Evolutionary conservation across 2,329 filamentous ascomycete genomes (phyloP).

Genomic region (Trichoderma hamatum): DNA sequence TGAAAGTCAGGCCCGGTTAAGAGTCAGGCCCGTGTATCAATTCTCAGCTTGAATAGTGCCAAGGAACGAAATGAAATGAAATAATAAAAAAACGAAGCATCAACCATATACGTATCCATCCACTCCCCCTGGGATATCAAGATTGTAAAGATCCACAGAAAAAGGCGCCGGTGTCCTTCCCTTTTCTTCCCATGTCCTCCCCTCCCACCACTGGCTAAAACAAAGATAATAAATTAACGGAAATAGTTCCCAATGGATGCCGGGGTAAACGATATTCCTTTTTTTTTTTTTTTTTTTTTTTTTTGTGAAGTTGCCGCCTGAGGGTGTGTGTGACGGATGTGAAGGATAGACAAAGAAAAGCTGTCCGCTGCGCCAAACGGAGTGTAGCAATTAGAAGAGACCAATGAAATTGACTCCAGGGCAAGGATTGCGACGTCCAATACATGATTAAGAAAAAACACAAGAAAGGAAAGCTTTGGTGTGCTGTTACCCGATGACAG

Average conservation of each 20-base stretch:
- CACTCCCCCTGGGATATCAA: slow-evolving; percentile 26
- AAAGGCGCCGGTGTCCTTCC: slow-evolving; percentile 13
- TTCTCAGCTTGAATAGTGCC: too few relatives aligned
- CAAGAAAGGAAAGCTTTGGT: background rate
- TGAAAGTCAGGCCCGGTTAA: too few relatives aligned
- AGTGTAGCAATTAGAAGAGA: background rate
- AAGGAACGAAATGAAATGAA: background rate
- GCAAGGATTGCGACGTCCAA: background rate
- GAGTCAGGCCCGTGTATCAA: too few relatives aligned
- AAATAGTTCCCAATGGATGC: slow-evolving; percentile 11
- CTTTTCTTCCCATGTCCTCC: slow-evolving; percentile 4
- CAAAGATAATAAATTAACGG: slow-evolving; percentile 9
- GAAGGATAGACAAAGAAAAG: slow-evolving; percentile 21
- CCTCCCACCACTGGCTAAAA: slow-evolving; percentile 5
- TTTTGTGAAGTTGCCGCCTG: background rate
- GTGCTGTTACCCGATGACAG: slow-evolving; percentile 9
- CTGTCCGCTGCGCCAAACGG: background rate
- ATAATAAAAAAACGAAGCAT: slow-evolving; percentile 17
- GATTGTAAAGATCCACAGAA: slow-evolving; percentile 19
- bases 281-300: background rate
- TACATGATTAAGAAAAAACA: slow-evolving; percentile 20
- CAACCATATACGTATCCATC: slow-evolving; percentile 22
- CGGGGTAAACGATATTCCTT: slow-evolving; percentile 6
- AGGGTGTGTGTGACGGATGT: background rate
- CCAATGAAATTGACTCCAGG: background rate